phyloP scores from a whole-genome alignment of 495 filamentous ascomycete genomes.

The Aspergillus mulundensis region DNA sequence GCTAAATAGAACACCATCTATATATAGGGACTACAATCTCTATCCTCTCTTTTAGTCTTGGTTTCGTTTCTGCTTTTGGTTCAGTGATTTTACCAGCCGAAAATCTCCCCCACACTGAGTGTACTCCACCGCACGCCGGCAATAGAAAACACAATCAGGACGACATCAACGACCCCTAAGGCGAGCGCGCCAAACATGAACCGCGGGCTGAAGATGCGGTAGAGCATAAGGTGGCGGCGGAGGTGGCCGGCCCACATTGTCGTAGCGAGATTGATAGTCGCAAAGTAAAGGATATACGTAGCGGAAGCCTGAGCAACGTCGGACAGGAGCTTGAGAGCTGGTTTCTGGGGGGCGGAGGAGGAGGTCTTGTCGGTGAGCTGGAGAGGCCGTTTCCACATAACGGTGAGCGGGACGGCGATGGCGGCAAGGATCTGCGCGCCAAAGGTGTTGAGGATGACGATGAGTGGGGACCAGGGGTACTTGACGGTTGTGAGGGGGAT shows the following conservation, averaged over 20 bases:
- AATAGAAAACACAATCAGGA: constrained; percentile 63
- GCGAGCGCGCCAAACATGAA: constrained; percentile 80
- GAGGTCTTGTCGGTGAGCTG: constrained; percentile 25
- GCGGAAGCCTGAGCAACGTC: constrained; percentile 63
- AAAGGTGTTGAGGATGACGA: constrained; percentile 81
- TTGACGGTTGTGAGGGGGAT: constrained; percentile 76
- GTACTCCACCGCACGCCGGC: constrained; percentile 68
- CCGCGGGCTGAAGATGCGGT: constrained; percentile 86
- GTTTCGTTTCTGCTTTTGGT: too few relatives aligned
- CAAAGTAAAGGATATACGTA: constrained; percentile 75
- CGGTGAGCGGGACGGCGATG: constrained; percentile 71
- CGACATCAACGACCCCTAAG: constrained; percentile 70
- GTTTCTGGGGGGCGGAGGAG: constrained; percentile 29
- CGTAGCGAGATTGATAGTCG: constrained; percentile 74
- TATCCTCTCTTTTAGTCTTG: too few relatives aligned
- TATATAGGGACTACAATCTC: neutral
- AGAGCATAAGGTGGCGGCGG: constrained; percentile 91
- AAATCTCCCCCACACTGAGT: constrained; percentile 77
- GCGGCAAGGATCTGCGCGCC: constrained; percentile 83
- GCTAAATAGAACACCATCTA: neutral
- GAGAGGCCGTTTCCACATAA: constrained; percentile 76
- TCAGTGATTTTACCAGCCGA: constrained; percentile 59
- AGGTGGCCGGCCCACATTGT: constrained; percentile 85
- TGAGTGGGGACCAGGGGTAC: constrained; percentile 84
- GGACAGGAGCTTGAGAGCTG: constrained; percentile 53